These are phyloP conservation scores for Tetradesmus obliquus DNA, from an alignment of 139 green algal genomes.

Conservation along the genomic window DNA sequence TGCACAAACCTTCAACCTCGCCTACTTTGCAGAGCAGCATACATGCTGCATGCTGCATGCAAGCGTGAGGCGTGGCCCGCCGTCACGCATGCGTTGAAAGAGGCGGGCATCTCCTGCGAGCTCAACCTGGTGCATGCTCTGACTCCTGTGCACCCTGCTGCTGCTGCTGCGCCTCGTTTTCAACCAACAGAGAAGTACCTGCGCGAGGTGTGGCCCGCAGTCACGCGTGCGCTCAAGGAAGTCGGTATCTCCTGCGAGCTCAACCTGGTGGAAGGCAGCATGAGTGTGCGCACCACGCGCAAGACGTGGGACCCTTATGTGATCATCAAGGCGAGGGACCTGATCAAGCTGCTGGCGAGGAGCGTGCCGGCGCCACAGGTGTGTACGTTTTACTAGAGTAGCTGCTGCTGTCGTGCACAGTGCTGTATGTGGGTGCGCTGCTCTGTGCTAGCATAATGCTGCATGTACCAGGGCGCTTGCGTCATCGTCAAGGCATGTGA, in stretches of 20 bases:
- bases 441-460: neutral
- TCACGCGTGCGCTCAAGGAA: conserved; percentile 94
- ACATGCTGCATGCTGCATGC: conserved; percentile 65
- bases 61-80: conserved; percentile 96
- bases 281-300: conserved; percentile 97
- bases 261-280: conserved; percentile 97
- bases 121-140: conserved; percentile 83
- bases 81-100: conserved; percentile 92
- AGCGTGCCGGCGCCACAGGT: conserved; percentile 93
- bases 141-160: too few species aligned
- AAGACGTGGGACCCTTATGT: conserved; percentile 99
- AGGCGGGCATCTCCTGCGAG: conserved; percentile 88
- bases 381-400: conserved; percentile 34
- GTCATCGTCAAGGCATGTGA: conserved; percentile 96
- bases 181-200: conserved; percentile 94
- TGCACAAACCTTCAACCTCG: too few species aligned
- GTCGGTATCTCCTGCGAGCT: conserved; percentile 91
- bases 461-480: neutral
- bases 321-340: conserved; percentile 98
- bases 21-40: too few species aligned
- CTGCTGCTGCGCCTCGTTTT: too few species aligned
- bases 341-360: conserved; percentile 98
- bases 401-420: neutral
- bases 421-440: neutral
- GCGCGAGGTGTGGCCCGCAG: conserved; percentile 94